Evolutionary conservation across 768 basidiomycete species (phyloP).

Genomic region (Melanogaster broomeanus): DNA sequence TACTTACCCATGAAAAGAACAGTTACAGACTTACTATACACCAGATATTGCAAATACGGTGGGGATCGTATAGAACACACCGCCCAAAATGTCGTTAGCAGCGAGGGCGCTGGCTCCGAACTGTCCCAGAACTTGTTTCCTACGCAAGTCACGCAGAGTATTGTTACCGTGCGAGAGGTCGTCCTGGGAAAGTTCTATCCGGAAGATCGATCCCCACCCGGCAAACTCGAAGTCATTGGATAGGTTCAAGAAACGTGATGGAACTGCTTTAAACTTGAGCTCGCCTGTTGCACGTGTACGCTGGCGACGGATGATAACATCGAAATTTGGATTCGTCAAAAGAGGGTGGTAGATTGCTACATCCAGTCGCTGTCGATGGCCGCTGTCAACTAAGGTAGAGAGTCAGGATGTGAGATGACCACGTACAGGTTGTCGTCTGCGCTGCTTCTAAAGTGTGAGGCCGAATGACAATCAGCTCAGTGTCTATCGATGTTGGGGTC

Average conservation of each 20-base stretch:
- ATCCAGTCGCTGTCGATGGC: neutral
- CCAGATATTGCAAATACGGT: constrained; percentile 60
- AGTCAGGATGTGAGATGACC: neutral
- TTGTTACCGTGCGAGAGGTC: constrained; percentile 40
- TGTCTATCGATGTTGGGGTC: neutral
- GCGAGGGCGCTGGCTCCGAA: constrained; percentile 67
- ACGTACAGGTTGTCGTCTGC: constrained; percentile 5
- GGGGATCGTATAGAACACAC: constrained; percentile 71
- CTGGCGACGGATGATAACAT: constrained; percentile 62
- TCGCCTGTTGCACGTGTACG: constrained; percentile 47
- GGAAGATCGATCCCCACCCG: constrained; percentile 62
- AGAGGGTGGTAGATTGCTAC: constrained; percentile 36
- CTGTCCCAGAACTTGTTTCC: constrained; percentile 54
- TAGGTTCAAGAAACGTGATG: constrained; percentile 64
- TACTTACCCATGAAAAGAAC: neutral
- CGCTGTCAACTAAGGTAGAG: neutral
- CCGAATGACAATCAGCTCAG: neutral
- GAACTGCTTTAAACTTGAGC: constrained; percentile 39
- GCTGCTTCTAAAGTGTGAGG: neutral
- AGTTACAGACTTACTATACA: constrained; percentile 53
- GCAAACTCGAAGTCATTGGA: constrained; percentile 70
- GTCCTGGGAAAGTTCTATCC: constrained; percentile 45
- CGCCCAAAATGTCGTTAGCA: constrained; percentile 67
- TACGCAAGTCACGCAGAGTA: constrained; percentile 29
- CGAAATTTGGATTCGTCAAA: constrained; percentile 52